Base-by-base conservation (phyloP, 805 yeast species). In the Saturnispora besseyi region DNA sequence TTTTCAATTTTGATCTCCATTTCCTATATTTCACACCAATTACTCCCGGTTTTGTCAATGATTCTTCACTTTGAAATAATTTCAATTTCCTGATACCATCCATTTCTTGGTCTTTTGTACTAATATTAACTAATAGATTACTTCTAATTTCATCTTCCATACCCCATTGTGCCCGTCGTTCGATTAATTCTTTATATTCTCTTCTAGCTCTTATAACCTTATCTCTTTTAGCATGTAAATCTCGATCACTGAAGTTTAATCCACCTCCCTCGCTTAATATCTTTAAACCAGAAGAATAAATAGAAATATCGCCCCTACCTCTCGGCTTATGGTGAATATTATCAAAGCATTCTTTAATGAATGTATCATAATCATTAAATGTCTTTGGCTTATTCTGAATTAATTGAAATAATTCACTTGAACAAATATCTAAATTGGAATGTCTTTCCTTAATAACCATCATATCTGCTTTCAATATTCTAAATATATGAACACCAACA, bases 401-500 rank as follows among this genome's bases (percentile, higher is more conserved):
- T 33, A 82, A 73, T 67, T 90, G 97, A 61, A 91, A 93, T 18
- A 88, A 44, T 48, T 67, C 71, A 13, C 67, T 64, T 10, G 40
- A 36, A 18, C 62, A 57, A 26, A 38, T 24, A 13, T 38, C 30
- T 12, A 26, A 32, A 15, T 38, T 34, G 8, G 32, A 28, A 15
- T 15, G 34, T n/a, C 41, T 29, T 31, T 29, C 45, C n/a, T 26
- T n/a, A n/a, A 30, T n/a, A 13, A 30, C 31, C 11, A 45, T 18
- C 28, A 38, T 12, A 18, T 77, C 77, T 1, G 87, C 84, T 59
- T 86, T 90, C 48, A 89, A 73, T 54, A 82, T 64, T 59, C 86
- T 85, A 63, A 90, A 77, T 12, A 93, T 77, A 1, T 96, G 84
- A 49, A 91, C 67, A 1, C 96, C 82, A 3, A 87, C 76, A 51